Evolutionary conservation across 768 basidiomycete species (phyloP).

Genomic region (Pleurotus djamor): DNA sequence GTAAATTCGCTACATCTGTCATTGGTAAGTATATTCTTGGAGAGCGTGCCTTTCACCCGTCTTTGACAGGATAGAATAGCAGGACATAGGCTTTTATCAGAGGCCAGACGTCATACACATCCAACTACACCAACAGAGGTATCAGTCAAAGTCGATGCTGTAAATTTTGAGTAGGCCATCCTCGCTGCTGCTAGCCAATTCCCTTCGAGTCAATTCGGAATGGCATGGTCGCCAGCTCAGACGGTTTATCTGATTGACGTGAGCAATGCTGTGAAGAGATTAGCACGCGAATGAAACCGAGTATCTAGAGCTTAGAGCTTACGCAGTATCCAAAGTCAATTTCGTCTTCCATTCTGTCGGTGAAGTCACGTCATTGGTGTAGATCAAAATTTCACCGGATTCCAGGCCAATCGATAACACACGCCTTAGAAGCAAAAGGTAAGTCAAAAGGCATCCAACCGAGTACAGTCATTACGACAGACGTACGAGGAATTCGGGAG

Average conservation of each 20-base stretch:
- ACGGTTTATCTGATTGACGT: slow-evolving; percentile 76
- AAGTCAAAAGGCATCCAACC: neutral
- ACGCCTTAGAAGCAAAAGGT: slow-evolving; percentile 28
- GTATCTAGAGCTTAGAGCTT: slow-evolving; percentile 14
- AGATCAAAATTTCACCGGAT: slow-evolving; percentile 71
- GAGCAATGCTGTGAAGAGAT: slow-evolving; percentile 52
- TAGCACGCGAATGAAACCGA: slow-evolving; percentile 2
- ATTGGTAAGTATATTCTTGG: no score
- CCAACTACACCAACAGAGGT: neutral
- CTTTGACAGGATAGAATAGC: no score
- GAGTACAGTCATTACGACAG: neutral
- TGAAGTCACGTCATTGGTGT: slow-evolving; percentile 31
- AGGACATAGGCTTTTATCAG: no score
- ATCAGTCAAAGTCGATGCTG: neutral
- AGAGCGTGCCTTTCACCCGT: no score
- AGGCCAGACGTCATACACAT: no score
- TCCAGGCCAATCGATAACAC: slow-evolving; percentile 84
- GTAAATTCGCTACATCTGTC: no score
- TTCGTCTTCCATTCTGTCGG: slow-evolving; percentile 45
- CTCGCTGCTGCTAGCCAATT: slow-evolving; percentile 88
- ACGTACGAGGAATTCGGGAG: slow-evolving; percentile 37
- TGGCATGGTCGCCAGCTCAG: slow-evolving; percentile 71
- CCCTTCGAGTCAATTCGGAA: slow-evolving; percentile 24
- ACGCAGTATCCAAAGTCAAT: slow-evolving; percentile 51
- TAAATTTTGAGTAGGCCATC: slow-evolving; percentile 87